Evolutionary conservation across 2,329 filamentous ascomycete species (phyloP), one percentile per base, ranked within the genome.

Genomic region (Colletotrichum godetiae): DNA sequence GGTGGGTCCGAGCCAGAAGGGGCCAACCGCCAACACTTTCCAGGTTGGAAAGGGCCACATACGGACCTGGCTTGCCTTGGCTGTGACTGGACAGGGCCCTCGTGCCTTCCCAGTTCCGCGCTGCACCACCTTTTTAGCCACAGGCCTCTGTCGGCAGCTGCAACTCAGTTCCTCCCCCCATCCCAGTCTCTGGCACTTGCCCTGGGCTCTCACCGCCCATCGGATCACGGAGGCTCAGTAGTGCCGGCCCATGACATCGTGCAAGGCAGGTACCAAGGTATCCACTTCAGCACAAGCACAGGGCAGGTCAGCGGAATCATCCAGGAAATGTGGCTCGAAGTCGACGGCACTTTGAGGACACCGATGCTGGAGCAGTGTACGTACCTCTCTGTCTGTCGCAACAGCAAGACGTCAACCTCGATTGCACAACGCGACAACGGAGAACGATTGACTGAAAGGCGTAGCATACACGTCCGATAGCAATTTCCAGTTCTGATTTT

Each of bases 301-400:
- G 65, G 49, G 49, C 58, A 57, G 65, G 49, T 49, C 59, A 46
- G 70, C 31, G 55, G 57, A 42, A 73, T 55, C 67, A 37, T 71
- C 67, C 56, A 56, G 67, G 71, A 73, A 73, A 73, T 73, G 71
- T 73, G 71, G 71, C 67, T 73, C 27, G 27, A 29, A 29, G 27
- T 29, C 53, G 61, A 73, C 71, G 67, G 61, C 56, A 57, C 60
- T 65, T 73, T 73, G 67, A 73, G 71, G 71, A 73, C 71, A 73
- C 71, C 71, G 37, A 73, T 71, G 71, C 71, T 73, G 60, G 70
- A 73, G 67, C 56, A 37, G 56, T 71, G 56, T 73, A 73, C 71
- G 71, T 73, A 70, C 67, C 71, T 73, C 71, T 73, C 60, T 31
- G 15, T 33, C 31, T 35, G 67, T 61, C 71, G 71, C 71, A 66